Percentiles rank a stretch among this genome's conserved stretches.
Conservation (phyloP, 306 rosid genomes). For the Rosa persica region DNA sequence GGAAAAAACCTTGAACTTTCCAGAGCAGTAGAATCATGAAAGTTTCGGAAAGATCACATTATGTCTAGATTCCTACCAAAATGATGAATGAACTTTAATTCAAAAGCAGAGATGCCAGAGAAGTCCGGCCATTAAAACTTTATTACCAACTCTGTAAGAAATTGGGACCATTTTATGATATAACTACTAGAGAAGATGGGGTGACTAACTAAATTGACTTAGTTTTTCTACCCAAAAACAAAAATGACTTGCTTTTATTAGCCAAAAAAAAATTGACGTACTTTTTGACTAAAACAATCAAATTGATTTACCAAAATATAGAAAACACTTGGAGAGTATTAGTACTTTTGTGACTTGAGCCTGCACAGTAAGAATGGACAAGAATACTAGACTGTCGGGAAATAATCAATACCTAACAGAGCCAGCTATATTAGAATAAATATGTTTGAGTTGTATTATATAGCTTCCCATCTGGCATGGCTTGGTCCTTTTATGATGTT, state of each 20-base stretch:
- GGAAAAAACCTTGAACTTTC: background rate
- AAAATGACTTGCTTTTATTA: background rate
- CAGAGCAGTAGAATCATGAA: background rate
- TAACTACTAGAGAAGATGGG: background rate
- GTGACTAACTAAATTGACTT: background rate
- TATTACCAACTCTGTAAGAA: background rate
- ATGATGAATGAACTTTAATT: background rate
- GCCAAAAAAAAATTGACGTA: background rate
- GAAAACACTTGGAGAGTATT: background rate
- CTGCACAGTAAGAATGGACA: background rate
- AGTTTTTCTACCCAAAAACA: too few species aligned
- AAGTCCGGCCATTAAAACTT: background rate
- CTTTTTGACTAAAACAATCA: background rate
- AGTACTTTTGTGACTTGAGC: background rate
- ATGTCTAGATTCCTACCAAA: background rate
- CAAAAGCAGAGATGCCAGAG: conserved; percentile 5
- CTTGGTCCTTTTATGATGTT: background rate
- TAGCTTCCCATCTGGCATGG: background rate
- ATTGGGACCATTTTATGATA: background rate
- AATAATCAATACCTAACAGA: background rate
- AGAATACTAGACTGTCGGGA: background rate
- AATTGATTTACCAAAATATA: background rate
- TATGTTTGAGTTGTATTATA: background rate
- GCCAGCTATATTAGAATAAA: background rate
- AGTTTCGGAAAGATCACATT: background rate